Evolutionary conservation across 768 basidiomycete species (phyloP).

Genomic region (Suillus cothurnatus): DNA sequence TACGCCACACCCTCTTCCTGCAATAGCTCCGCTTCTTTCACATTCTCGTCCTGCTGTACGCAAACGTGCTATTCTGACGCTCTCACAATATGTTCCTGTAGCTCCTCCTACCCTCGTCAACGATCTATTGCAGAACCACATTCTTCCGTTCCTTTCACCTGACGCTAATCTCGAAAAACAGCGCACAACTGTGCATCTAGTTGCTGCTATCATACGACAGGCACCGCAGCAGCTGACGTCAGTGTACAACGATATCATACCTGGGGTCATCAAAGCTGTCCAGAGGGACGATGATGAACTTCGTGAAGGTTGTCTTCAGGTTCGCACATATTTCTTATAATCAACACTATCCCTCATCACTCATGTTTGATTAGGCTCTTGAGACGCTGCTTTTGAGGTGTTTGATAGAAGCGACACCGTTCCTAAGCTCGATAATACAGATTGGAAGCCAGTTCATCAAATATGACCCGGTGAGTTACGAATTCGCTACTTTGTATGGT

Average conservation of each 20-base stretch:
- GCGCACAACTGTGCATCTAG: conserved; percentile 74
- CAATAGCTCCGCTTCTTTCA: conserved; percentile 71
- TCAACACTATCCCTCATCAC: conserved; percentile 14
- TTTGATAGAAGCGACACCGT: conserved; percentile 79
- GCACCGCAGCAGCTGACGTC: conserved; percentile 69
- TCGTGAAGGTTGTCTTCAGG: conserved; percentile 79
- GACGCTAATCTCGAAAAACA: conserved; percentile 66
- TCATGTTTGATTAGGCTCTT: conserved; percentile 57
- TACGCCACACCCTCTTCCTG: conserved; percentile 59
- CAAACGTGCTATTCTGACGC: conserved; percentile 87
- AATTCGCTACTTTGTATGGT: not conserved
- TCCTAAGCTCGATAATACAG: conserved; percentile 67
- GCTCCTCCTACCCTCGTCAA: conserved; percentile 65
- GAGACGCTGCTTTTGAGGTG: conserved; percentile 85
- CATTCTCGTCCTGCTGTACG: conserved; percentile 84
- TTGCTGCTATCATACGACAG: conserved; percentile 78
- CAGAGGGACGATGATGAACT: conserved; percentile 83
- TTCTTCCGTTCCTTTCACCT: conserved; percentile 59
- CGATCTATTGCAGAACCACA: conserved; percentile 56
- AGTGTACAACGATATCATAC: conserved; percentile 62
- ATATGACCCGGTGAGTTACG: conserved; percentile 76
- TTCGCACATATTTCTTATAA: conserved; percentile 25
- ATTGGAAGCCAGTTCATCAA: conserved; percentile 80
- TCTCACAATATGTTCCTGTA: conserved; percentile 82
- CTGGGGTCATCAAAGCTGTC: conserved; percentile 68